A percentile compares a stretch with the other conserved stretches of the same genome.
phyloP scores from a whole-genome alignment of 2,329 filamentous ascomycete species.

The Penicillium sp. region DNA sequence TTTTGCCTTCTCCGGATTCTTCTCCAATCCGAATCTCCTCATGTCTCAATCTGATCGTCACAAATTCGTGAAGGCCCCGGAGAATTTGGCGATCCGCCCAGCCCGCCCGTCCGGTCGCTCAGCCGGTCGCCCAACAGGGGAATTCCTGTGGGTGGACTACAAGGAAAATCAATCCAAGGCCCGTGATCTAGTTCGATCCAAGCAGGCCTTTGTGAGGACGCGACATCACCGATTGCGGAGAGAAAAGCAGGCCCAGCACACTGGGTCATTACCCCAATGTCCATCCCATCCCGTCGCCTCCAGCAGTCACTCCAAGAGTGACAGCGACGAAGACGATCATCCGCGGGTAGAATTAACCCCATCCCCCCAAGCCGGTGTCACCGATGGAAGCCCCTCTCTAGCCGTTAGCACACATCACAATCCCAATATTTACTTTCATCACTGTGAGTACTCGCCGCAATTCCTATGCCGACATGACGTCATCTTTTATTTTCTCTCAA shows the following conservation, averaged over 20 bases:
- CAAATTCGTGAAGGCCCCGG: background rate
- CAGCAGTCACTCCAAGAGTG: background rate
- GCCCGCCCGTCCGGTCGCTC: background rate
- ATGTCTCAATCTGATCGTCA: background rate
- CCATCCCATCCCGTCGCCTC: background rate
- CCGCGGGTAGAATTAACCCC: background rate
- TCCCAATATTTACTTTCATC: constrained; percentile 21
- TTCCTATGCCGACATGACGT: background rate
- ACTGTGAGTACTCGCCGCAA: constrained; percentile 13
- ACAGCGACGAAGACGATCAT: background rate
- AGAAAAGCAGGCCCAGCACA: constrained; percentile 3
- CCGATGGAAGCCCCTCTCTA: background rate
- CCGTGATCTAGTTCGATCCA: constrained; percentile 4
- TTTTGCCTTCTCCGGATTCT: constrained; percentile 4
- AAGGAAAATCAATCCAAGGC: constrained; percentile 4
- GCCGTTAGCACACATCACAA: constrained; percentile 8
- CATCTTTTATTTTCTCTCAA: background rate
- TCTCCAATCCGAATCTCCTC: background rate
- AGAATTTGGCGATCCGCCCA: constrained; percentile 8
- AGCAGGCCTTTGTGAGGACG: constrained; percentile 8
- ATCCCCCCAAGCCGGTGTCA: background rate
- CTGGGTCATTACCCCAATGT: background rate
- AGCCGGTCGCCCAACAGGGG: background rate
- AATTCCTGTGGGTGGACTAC: constrained; percentile 9
- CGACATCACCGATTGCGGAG: constrained; percentile 7